Base-by-base conservation (phyloP, 768 basidiomycete species). In the Amanita brunnescens region DNA sequence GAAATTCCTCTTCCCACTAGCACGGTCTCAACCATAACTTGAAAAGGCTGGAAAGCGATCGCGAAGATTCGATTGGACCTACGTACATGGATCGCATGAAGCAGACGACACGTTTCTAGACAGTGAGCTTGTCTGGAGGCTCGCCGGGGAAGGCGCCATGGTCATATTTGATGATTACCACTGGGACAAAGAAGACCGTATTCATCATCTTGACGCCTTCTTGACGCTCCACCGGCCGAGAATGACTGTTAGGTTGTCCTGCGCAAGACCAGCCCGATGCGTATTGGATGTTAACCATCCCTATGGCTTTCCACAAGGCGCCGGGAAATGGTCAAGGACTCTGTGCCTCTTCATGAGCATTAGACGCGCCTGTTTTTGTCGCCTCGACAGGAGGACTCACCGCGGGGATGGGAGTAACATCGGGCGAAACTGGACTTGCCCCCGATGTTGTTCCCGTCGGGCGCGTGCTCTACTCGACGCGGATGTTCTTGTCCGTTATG, bases 81-180 rank as follows among this genome's bases (percentile, higher is more conserved):
- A 82, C 55, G 59, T 81, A 41, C 79, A 81, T 51, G 79, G 80
- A 3, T 79, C 78, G 6, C 79, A 80, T 58, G 72, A 76, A 47
- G 76, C 80, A 6, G 77, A 78, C 54, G 81, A 81, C 55, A 80
- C 78, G 0, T 64, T 81, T 43, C 67, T 81, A n/a, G 81, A 82
- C 57, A 79, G 72, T 6, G 81, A 81, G 60, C 62, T 81, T 29
- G 72, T 69, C 1, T 81, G 80, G 79, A 67, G 81, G 5, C 62
- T 82, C 14, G 75, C 78, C 2, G 66, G 69, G 47, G 67, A 72
- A 29, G 75, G 71, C 6, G 76, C 76, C 4, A 63, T 80, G 47
- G 56, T 81, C 58, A 72, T 81, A 41, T 78, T 81, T 55, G 79
- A 81, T 54, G 78, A 81, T 59, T 81, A 81, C 55, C 65, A 68